These are phyloP conservation scores for Wickerhamomyces queroliae DNA, from an alignment of 805 yeast species.

Conservation along the genomic window DNA sequence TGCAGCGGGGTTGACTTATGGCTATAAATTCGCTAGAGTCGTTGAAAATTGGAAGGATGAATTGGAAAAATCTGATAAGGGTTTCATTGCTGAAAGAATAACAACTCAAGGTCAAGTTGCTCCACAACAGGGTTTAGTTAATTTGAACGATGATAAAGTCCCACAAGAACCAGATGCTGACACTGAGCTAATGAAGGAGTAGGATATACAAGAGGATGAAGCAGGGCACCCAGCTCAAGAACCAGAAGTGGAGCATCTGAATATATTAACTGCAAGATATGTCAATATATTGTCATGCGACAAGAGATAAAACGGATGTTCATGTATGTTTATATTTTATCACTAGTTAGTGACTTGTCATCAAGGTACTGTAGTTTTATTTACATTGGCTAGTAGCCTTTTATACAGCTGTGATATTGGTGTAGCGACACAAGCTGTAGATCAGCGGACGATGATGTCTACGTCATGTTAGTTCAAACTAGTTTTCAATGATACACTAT, in stretches of 20 bases:
- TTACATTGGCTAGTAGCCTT: no score
- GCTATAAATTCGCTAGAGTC: constrained; percentile 35
- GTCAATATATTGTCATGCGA: no score
- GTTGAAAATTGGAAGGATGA: constrained; percentile 65
- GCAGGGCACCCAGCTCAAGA: constrained; percentile 16
- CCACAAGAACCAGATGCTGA: constrained; percentile 23
- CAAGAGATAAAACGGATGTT: no score
- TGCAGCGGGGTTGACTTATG: constrained; percentile 77
- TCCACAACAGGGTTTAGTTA: constrained; percentile 34
- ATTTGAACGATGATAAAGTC: constrained; percentile 29
- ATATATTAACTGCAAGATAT: no score
- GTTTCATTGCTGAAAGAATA: constrained; percentile 57
- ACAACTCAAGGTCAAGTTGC: constrained; percentile 32
- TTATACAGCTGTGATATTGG: no score
- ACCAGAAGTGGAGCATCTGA: constrained; percentile 10
- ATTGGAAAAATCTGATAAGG: constrained; percentile 45
- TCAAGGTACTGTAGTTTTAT: no score
- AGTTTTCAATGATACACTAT: no score
- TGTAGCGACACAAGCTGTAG: no score
- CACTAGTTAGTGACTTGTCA: no score
- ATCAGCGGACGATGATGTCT: no score
- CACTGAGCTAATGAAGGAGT: constrained; percentile 17
- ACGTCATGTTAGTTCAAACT: no score
- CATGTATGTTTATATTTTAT: no score
- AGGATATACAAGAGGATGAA: constrained; percentile 12